A percentile compares a stretch with the other conserved stretches of the same genome.
phyloP scores from a whole-genome alignment of 2,329 filamentous ascomycete species.

The Cercospora sojina region DNA sequence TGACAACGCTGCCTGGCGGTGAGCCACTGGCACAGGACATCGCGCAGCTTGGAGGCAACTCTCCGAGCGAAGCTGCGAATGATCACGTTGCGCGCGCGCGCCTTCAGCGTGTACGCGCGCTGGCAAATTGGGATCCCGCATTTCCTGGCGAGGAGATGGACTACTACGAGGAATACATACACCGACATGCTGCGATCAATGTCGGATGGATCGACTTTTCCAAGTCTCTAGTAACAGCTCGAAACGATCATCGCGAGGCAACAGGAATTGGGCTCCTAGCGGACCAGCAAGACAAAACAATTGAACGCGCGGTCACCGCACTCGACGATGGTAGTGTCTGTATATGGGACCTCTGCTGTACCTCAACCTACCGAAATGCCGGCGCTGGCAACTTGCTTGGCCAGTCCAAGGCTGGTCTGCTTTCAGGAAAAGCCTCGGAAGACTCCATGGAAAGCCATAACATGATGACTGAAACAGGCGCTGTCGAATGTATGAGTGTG shows the following conservation, averaged over 20 bases:
- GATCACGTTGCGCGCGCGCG: slow-evolving; percentile 24
- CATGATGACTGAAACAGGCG: slow-evolving; percentile 67
- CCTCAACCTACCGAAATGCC: slow-evolving; percentile 22
- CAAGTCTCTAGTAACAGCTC: slow-evolving; percentile 40
- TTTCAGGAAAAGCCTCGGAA: slow-evolving; percentile 58
- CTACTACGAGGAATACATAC: slow-evolving; percentile 89
- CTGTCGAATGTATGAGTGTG: slow-evolving; percentile 80
- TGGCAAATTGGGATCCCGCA: slow-evolving; percentile 80
- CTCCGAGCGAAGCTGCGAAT: slow-evolving; percentile 17
- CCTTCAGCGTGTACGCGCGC: slow-evolving; percentile 50
- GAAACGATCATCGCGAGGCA: slow-evolving; percentile 59
- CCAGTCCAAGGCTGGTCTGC: slow-evolving; percentile 64
- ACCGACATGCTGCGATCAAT: slow-evolving; percentile 70
- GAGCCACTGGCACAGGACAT: slow-evolving; percentile 30
- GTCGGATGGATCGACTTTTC: slow-evolving; percentile 75
- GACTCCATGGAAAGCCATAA: slow-evolving; percentile 48
- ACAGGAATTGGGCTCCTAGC: slow-evolving; percentile 69
- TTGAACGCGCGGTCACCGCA: slow-evolving; percentile 68
- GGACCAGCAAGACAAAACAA: slow-evolving; percentile 53
- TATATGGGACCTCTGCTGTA: slow-evolving; percentile 64
- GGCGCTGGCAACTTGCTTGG: slow-evolving; percentile 60
- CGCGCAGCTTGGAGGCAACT: slow-evolving; percentile 23
- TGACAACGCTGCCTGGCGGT: slow-evolving; percentile 35
- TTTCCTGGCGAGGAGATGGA: slow-evolving; percentile 69
- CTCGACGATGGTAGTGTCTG: slow-evolving; percentile 86